Conservation (phyloP, 495 filamentous ascomycete genomes). For the Penicillium ochrochloron region DNA sequence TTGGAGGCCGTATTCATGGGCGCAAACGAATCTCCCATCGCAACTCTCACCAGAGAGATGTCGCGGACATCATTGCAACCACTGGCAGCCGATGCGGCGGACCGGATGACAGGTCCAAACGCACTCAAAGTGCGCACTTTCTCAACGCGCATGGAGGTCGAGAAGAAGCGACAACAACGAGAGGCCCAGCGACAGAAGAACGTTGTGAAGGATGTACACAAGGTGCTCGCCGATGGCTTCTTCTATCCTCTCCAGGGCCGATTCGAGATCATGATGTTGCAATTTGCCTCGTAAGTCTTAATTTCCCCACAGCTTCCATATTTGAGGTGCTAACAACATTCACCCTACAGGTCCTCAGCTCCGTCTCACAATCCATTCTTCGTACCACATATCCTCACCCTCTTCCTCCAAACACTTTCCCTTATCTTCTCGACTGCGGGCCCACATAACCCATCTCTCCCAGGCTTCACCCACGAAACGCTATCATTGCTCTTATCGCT, state of each 20-base stretch:
- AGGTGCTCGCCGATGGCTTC: conserved; percentile 75
- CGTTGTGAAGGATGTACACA: conserved; percentile 74
- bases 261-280: conserved; percentile 52
- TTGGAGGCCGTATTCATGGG: conserved; percentile 55
- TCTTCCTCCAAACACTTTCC: conserved; percentile 57
- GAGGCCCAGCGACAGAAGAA: conserved; percentile 50
- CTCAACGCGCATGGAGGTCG: conserved; percentile 70
- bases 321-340: conserved; percentile 8
- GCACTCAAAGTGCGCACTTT: conserved; percentile 84
- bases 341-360: conserved; percentile 35
- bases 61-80: conserved; percentile 76
- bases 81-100: conserved; percentile 67
- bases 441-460: conserved; percentile 49
- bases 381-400: conserved; percentile 51
- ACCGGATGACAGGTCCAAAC: conserved; percentile 76
- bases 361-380: conserved; percentile 47
- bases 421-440: conserved; percentile 56
- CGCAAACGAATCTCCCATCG: conserved; percentile 57
- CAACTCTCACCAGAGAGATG: conserved; percentile 62
- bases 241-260: conserved; percentile 74
- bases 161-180: conserved; percentile 61
- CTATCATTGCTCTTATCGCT: conserved; percentile 52
- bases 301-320: neutral
- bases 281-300: conserved; percentile 44
- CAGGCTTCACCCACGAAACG: conserved; percentile 50